Evolutionary conservation across 192 early-diverging fungal species (phyloP), one percentile per base, ranked within the genome.

Genomic region (Oehlia diaphana): DNA sequence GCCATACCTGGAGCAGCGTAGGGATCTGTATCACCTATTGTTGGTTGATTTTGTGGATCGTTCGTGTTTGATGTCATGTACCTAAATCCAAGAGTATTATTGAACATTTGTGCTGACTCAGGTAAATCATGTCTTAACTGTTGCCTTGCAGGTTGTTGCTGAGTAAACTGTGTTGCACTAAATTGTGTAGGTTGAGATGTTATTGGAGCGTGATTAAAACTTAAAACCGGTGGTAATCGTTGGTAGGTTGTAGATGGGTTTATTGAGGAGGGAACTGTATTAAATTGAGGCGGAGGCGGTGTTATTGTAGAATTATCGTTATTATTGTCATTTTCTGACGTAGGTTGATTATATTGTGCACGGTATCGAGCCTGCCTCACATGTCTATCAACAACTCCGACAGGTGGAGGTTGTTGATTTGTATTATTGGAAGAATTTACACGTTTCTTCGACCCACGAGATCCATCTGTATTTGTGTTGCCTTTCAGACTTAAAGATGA

Each of bases 61-160:
- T 44, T 28, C 2, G 44, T 58, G 3, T 23, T 53, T 50, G 75
- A 63, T n/a, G 62, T 23, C 7, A 65, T 39, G 64, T 77, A 65
- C 37, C 63, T 35, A n/a, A 65, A 44, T 42, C 23, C 23, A 47
- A 64, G 39, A 21, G 74, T 23, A 65, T 65, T 76, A 76, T 74
- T 70, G 47, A 70, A 74, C 73, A 74, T 74, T 74, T 74, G 73
- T n/a, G 73, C 50, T 9, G 73, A 74, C 4, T 74, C 73, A 31
- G 23, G 33, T 35, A 62, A 35, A 58, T 42, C 73, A 62, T 74
- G 73, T 14, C 35, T 47, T 53, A 61, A n/a, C n/a, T 61, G 58
- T 42, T 28, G 47, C 14, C 21, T 21, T 68, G 64, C 4, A 23
- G 19, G 42, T n/a, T 19, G 75, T 63, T 9, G 62, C 28, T 16